Evolutionary conservation across 306 rosid species (phyloP).

Genomic region (Glycyrrhiza uralensis): DNA sequence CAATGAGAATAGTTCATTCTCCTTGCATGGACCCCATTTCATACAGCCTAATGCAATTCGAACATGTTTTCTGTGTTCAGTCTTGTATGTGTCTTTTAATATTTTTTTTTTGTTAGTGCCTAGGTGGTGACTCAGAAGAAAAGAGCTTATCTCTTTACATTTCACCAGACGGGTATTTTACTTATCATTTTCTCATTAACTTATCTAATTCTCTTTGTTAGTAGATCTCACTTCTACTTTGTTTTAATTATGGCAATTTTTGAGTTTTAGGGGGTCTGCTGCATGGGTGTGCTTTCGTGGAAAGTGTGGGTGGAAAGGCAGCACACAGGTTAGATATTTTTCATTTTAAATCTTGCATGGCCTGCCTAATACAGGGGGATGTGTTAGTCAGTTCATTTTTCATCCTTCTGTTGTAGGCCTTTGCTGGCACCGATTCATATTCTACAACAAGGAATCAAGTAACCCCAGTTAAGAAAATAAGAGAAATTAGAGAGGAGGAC

Average conservation of each 20-base stretch:
- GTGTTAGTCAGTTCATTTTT: constrained; percentile 11
- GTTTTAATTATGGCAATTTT: constrained; percentile 15
- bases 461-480: constrained; percentile 35
- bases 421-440: constrained; percentile 42
- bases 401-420: constrained; percentile 50
- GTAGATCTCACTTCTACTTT: neutral
- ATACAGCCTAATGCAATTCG: neutral
- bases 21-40: neutral
- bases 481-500: constrained; percentile 58
- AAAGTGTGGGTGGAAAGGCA: constrained; percentile 90
- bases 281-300: constrained; percentile 77
- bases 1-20: constrained; percentile 2
- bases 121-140: constrained; percentile 71
- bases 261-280: constrained; percentile 60
- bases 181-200: neutral
- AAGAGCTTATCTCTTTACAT: constrained; percentile 58
- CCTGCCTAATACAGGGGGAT: constrained; percentile 3
- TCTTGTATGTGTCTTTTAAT: neutral
- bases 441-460: neutral
- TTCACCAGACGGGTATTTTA: constrained; percentile 60
- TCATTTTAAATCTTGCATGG: constrained; percentile 2
- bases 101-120: constrained; percentile 50
- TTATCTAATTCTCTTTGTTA: constrained; percentile 9
- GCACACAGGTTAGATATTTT: constrained; percentile 53
- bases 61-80: neutral